Evolutionary conservation across 2,329 filamentous ascomycete species (phyloP).

Genomic region (Botrytis pseudocinerea): DNA sequence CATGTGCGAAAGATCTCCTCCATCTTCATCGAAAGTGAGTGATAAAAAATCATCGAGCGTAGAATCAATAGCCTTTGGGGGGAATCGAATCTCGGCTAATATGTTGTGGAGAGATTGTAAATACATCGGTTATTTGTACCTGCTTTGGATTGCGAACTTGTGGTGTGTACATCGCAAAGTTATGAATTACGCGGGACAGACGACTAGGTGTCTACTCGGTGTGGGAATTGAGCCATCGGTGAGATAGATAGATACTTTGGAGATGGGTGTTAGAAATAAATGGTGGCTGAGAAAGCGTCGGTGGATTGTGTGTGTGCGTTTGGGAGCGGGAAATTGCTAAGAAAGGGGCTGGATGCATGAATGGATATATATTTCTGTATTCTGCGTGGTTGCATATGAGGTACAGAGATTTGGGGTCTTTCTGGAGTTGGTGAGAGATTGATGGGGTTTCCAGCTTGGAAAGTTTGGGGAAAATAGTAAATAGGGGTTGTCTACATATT

Average conservation of each 20-base stretch:
- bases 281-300: neutral
- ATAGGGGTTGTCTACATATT: neutral
- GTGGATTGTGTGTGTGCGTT: neutral
- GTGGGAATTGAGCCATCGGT: neutral
- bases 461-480: too few species aligned
- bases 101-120: neutral
- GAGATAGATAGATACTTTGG: neutral
- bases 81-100: neutral
- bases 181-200: neutral
- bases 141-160: neutral
- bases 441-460: neutral
- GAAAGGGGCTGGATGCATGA: neutral
- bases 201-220: neutral
- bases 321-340: too few species aligned
- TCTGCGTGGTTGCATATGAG: too few species aligned
- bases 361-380: neutral
- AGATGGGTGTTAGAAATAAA: accelerated
- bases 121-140: neutral
- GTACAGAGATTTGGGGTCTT: neutral
- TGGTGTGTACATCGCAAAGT: neutral
- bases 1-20: too few species aligned
- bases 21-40: too few species aligned
- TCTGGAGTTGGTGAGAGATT: neutral
- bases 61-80: accelerated
- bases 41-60: too few species aligned